These are phyloP conservation scores for Lathyrus sativus DNA, from an alignment of 306 rosid species.

Conservation along the genomic window DNA sequence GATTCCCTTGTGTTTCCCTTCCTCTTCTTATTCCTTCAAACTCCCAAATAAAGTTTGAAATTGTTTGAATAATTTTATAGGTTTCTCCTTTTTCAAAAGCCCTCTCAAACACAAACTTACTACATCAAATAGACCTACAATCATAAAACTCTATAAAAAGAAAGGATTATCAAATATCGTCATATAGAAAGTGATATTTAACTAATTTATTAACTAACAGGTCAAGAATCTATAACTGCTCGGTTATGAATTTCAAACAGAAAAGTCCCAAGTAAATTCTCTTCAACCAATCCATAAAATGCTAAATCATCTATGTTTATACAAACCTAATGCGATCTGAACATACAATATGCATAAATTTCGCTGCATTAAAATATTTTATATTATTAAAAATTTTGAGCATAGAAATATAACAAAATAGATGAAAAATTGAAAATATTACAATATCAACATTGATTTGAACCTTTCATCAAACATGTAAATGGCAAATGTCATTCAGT, in stretches of 20 bases:
- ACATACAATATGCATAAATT: neutral
- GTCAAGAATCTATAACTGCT: too few relatives aligned
- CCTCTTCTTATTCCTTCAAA: too few relatives aligned
- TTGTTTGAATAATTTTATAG: neutral
- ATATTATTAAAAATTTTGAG: neutral
- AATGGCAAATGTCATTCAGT: slow-evolving; percentile 10
- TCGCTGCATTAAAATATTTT: too few relatives aligned
- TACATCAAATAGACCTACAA: too few relatives aligned
- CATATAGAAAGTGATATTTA: too few relatives aligned
- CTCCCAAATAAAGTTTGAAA: neutral
- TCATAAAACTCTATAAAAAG: too few relatives aligned
- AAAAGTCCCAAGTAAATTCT: too few relatives aligned
- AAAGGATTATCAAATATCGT: too few relatives aligned
- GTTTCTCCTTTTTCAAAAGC: neutral
- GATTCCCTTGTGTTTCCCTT: too few relatives aligned
- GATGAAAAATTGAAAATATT: neutral
- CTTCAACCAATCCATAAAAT: too few relatives aligned
- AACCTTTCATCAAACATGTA: slow-evolving; percentile 52
- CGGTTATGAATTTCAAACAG: too few relatives aligned
- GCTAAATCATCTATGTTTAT: slow-evolving; percentile 4
- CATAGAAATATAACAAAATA: neutral
- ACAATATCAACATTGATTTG: slow-evolving; percentile 25
- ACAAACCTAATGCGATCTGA: slow-evolving; percentile 19
- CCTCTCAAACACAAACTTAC: neutral
- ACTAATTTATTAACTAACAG: too few relatives aligned